Conservation (phyloP, 164 flowering plant genomes). For the Umbellularia californica region DNA sequence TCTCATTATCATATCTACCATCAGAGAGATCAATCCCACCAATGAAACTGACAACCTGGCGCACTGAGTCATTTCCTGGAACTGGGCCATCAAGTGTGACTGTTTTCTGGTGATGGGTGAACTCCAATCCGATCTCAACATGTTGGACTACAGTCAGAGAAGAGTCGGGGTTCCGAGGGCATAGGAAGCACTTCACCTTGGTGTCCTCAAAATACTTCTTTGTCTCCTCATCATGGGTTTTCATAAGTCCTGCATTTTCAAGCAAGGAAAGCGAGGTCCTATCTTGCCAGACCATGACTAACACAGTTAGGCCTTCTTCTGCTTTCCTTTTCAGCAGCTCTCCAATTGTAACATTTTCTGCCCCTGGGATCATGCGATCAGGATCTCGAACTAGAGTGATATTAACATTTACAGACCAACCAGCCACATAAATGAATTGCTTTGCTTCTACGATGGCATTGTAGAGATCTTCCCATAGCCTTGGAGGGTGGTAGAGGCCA, state of each 20-base stretch:
- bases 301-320: slow-evolving; percentile 28
- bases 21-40: slow-evolving; percentile 82
- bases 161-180: slow-evolving; percentile 51
- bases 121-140: slow-evolving; percentile 35
- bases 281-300: slow-evolving; percentile 75
- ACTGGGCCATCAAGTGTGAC: slow-evolving; percentile 43
- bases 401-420: slow-evolving; percentile 76
- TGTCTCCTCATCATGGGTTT: slow-evolving; percentile 63
- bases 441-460: slow-evolving; percentile 74
- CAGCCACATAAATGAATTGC: slow-evolving; percentile 73
- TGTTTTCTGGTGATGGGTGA: slow-evolving; percentile 70
- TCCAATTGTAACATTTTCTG: slow-evolving; percentile 39
- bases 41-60: slow-evolving; percentile 53
- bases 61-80: slow-evolving; percentile 15
- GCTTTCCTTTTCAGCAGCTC: slow-evolving; percentile 46
- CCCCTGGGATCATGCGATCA: slow-evolving; percentile 28
- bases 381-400: slow-evolving; percentile 56
- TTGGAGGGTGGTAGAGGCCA: slow-evolving; percentile 52
- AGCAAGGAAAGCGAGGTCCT: slow-evolving; percentile 35
- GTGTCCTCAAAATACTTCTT: slow-evolving; percentile 39
- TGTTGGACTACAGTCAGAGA: slow-evolving; percentile 38
- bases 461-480: slow-evolving; percentile 81
- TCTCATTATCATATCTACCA: slow-evolving; percentile 58
- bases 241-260: slow-evolving; percentile 55
- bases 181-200: slow-evolving; percentile 45